Base-by-base conservation (phyloP, 176 grass and related monocot genomes). In the Lolium multiflorum region DNA sequence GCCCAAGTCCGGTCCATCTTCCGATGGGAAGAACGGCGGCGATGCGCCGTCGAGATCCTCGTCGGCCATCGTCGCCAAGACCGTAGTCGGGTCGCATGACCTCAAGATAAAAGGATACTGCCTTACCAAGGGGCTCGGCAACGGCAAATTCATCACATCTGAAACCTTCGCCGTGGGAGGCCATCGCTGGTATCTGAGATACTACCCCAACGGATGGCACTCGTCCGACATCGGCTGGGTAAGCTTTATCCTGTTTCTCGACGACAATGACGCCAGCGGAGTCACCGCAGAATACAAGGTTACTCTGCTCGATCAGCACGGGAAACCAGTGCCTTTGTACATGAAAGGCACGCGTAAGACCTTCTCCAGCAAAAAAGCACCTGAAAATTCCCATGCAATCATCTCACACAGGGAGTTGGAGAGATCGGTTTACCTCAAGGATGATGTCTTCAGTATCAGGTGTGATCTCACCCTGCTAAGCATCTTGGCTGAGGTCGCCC, bases 71-170 rank as follows among this genome's bases (percentile, higher is more conserved):
- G 24, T 64, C 61, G 59, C 11, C 11, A 10, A 62, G 10, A 1
- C 1, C 21, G 24, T 64, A 28, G 61, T 4, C 1, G 24, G 25
- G 61, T 64, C 24, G 24, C 61, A 64, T 64, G 61, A 63, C 24
- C 60, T 63, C 60, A 63, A 26, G 60, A 63, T 63, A 63, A 28
- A 63, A 26, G 60, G 60, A 24, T 63, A 63, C 60, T 63, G 22
- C 60, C 22, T 63, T 28, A 63, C 60, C 24, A 63, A 63, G 60
- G 11, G 22, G 60, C 11, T 63, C 60, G 11, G 22, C 22, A 63
- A 63, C 22, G 60, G 60, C 22, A 14, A 28, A 63, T 63, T 28
- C 60, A 63, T 26, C 60, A 26, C 25, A 63, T 63, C 22, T 63
- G 11, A 21, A 13, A 6, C 60, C 60, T 26, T 63, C 60, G 60